These are phyloP conservation scores for Moniliophthora roreri DNA, from an alignment of 1,284 basidiomycete species.

Conservation along the genomic window DNA sequence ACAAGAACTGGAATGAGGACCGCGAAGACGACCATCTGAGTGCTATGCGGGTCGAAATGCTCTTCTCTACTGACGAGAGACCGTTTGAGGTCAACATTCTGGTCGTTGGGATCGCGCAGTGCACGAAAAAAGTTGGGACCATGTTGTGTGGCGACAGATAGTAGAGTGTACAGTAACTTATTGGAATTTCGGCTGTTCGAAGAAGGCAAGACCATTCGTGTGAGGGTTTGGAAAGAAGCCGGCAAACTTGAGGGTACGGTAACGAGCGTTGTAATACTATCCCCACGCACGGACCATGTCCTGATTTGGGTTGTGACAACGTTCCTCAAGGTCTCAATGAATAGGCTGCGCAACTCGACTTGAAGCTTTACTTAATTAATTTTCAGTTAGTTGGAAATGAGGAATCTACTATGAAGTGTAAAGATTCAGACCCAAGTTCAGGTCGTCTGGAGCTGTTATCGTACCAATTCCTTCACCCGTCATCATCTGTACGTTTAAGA, in stretches of 20 bases:
- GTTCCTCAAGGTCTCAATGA: too few species aligned
- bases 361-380: too few species aligned
- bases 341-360: too few species aligned
- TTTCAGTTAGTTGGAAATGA: too few species aligned
- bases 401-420: too few species aligned
- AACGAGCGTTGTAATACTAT: neutral
- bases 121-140: conserved; percentile 35
- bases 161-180: conserved; percentile 44
- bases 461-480: too few species aligned
- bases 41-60: conserved; percentile 28
- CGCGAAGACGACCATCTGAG: conserved; percentile 45
- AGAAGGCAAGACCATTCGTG: conserved; percentile 24
- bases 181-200: conserved; percentile 29
- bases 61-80: conserved; percentile 29
- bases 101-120: conserved; percentile 12
- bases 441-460: too few species aligned
- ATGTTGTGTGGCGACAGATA: conserved; percentile 45
- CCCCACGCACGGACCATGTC: neutral
- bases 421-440: too few species aligned
- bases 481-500: too few species aligned
- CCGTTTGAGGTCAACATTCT: conserved; percentile 11
- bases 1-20: conserved; percentile 63
- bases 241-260: neutral
- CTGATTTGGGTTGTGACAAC: too few species aligned
- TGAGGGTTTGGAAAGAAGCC: neutral